phyloP scores from a whole-genome alignment of 441 rosid species.

The Euphorbia celastroides region DNA sequence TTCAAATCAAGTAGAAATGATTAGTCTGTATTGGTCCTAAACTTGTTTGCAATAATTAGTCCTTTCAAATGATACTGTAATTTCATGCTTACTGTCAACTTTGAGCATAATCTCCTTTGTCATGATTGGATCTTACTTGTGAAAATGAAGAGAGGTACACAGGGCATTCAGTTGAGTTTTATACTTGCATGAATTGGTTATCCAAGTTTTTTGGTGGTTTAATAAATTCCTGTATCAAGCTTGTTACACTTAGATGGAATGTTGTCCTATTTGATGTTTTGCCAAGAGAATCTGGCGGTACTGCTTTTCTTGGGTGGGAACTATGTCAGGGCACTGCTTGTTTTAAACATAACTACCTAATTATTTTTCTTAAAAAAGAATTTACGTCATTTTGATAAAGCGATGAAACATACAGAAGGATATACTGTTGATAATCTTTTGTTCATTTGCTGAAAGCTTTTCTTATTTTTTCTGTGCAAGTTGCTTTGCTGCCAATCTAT shows the following conservation, averaged over 20 bases:
- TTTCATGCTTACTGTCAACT: neutral
- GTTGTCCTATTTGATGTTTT: neutral
- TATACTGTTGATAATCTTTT: neutral
- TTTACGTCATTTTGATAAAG: neutral
- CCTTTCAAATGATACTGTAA: neutral
- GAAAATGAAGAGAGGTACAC: neutral
- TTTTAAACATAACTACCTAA: neutral
- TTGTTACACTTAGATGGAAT: neutral
- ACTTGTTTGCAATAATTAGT: neutral
- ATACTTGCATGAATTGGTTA: neutral
- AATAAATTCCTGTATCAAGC: neutral
- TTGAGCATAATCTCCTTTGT: neutral
- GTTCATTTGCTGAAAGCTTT: neutral
- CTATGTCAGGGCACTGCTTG: neutral
- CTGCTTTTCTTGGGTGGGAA: neutral
- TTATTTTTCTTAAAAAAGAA: neutral
- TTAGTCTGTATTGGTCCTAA: neutral
- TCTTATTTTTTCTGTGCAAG: neutral
- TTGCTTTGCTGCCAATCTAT: neutral
- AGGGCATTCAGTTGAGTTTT: neutral
- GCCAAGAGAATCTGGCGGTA: neutral
- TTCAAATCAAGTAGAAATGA: neutral
- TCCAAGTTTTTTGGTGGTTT: neutral
- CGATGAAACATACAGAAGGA: constrained; percentile 2
- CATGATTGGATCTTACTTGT: neutral